Base-by-base conservation (phyloP, 2,329 filamentous ascomycete genomes). In the Didymella sp. region DNA sequence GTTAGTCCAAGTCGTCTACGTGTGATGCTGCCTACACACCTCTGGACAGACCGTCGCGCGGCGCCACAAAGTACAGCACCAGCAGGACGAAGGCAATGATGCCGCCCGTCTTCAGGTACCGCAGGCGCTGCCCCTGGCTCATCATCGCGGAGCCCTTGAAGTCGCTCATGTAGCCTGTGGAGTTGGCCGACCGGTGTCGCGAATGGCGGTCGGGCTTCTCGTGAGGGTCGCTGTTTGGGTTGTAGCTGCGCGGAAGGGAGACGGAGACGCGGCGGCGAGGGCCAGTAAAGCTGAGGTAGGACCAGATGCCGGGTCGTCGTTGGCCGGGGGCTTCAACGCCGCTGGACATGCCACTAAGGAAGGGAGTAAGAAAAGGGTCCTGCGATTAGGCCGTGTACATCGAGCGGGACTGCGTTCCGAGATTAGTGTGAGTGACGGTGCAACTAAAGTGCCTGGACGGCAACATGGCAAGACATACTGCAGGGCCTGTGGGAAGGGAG, bases 31-130 rank as follows among this genome's bases (percentile, higher is more conserved):
- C 44, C 56, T 41, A 66, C 68, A 5, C 60, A 70, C 68, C 70
- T 58, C 63, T 66, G 21, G 74, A 67, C 30, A 73, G 42, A 11
- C 67, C 59, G 58, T 71, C 71, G 42, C 69, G 67, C 2, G 84
- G 82, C 30, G 83, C 76, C 69, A 87, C 78, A 63, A 84, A 80
- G 67, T 86, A 84, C 42, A 84, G 72, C n/a, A 87, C 73, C 49
- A 87, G 75, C 46, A 87, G 70, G 45, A 88, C 74, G 61, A 86
- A 80, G 50, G 81, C 80, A 59, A 88, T 77, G 58, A 88, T 79
- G 62, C 83, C 84, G 37, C 84, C 85, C 49, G 84, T 84, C 79
- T 87, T 88, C 67, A 88, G 69, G 68, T 83, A 86, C 59, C 85
- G 81, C 49, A 84, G 77, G 72, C 84, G 80, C 76, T 86, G 84